Base-by-base conservation (phyloP, 441 rosid species). In the Corymbia citriodora region DNA sequence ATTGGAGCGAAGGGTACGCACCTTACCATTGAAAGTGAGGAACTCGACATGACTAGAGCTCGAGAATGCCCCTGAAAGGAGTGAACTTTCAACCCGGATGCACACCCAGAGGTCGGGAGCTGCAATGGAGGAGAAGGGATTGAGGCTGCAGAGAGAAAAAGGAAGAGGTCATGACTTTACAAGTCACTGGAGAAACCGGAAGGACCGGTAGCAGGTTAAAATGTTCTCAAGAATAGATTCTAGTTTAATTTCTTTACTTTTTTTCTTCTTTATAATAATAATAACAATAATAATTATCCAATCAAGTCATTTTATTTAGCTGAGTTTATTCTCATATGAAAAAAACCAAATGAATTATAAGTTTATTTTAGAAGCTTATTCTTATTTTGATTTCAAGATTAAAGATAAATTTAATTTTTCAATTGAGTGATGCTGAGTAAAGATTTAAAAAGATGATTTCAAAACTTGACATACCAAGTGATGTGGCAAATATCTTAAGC, bases 361-460 rank as follows among this genome's bases (percentile, higher is more conserved):
- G 45, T 40, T 36, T 36, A 36, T 36, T 36, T 33, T 33, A 33
- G 33, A 33, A 33, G 33, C 33, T 33, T 33, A 33, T 33, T 33
- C 33, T 33, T 36, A 36, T 4, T 36, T 97, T 93, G 96, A 96
- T 93, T 98, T 94, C 93, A 92, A 90, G 90, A 93, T 96, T 89
- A 94, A 95, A 94, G 98, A 98, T 97, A 33, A 98, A 97, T 99
- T 98, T 96, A 36, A 61, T 92, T 89, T 49, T 33, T 53, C 93
- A 91, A 87, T 54, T 36, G 54, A 91, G 54, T 50, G 63, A n/a
- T 79, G 10, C 17, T 40, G 0, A 6, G 10, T 23, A 45, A 45
- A 12, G n/a, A 48, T 79, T 25, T 74, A 23, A 27, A 12, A 14
- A 40, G 52, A 79, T 40, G 85, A 10, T 79, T 79, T 79, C 52